Evolutionary conservation across 108 stramenopile species (phyloP).

Genomic region (Pseudonitzschia pungens): DNA sequence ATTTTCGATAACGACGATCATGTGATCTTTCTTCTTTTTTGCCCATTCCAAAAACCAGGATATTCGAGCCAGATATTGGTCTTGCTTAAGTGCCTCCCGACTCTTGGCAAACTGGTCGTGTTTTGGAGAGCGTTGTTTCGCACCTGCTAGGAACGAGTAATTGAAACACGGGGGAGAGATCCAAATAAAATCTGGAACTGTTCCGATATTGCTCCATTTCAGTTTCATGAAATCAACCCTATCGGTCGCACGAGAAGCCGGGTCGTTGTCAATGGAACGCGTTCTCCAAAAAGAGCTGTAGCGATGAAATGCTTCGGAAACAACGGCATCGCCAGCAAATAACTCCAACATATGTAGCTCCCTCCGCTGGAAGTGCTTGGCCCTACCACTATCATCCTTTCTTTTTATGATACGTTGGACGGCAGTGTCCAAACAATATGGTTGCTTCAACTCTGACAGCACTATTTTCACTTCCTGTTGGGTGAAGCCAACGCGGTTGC

Average conservation of each 20-base stretch:
- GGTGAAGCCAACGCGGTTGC: background rate
- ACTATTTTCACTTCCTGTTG: background rate
- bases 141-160: conserved; percentile 28
- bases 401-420: conserved; percentile 4
- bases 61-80: conserved; percentile 22
- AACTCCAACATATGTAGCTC: conserved; percentile 13
- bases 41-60: conserved; percentile 19
- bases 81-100: conserved; percentile 12
- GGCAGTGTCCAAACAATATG: conserved; percentile 5
- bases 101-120: conserved; percentile 15
- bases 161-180: conserved; percentile 43
- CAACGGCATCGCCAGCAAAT: conserved; percentile 17
- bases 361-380: background rate
- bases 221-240: conserved; percentile 21
- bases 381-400: background rate
- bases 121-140: conserved; percentile 28
- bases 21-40: conserved; percentile 19
- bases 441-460: background rate
- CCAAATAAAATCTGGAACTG: conserved; percentile 44
- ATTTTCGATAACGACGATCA: conserved; percentile 37
- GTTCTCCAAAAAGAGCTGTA: background rate
- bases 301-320: conserved; percentile 6
- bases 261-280: conserved; percentile 16
- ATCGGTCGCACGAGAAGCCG: conserved; percentile 13
- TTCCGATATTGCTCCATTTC: conserved; percentile 8